These are phyloP conservation scores for Argentina anserina DNA, from an alignment of 306 rosid species.

Conservation along the genomic window DNA sequence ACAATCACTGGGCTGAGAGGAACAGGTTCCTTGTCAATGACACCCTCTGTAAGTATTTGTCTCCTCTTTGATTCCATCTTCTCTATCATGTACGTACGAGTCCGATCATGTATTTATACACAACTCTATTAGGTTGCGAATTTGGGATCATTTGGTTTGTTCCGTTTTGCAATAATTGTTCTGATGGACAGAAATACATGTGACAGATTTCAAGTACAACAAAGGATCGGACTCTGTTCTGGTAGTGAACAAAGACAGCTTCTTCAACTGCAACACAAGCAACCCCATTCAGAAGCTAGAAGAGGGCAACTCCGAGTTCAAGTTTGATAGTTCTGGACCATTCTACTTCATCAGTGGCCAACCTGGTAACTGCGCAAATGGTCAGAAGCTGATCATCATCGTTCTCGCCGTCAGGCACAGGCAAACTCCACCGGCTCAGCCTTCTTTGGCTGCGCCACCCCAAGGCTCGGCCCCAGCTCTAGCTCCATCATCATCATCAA, in stretches of 20 bases:
- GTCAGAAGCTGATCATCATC: conserved; percentile 56
- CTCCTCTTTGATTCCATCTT: background rate
- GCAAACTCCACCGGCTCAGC: background rate
- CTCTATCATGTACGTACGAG: background rate
- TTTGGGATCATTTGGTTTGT: background rate
- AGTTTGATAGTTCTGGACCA: conserved; percentile 58
- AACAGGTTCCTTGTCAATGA: conserved; percentile 65
- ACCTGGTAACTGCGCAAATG: conserved; percentile 52
- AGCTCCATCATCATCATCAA: background rate
- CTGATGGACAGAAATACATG: background rate
- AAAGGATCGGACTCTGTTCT: conserved; percentile 65
- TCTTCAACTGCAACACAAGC: conserved; percentile 52
- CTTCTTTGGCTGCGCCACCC: conserved; percentile 15
- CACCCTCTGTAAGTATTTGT: conserved; percentile 43
- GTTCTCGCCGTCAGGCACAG: conserved; percentile 48
- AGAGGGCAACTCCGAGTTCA: conserved; percentile 59
- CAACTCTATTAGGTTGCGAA: background rate
- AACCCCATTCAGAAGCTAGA: conserved; percentile 58
- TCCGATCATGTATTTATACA: background rate
- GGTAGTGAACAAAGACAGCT: conserved; percentile 65
- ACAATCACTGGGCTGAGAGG: conserved; percentile 49
- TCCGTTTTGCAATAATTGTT: background rate
- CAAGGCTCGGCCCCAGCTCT: background rate
- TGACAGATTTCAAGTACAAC: conserved; percentile 64
- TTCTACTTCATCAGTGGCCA: conserved; percentile 69